Conservation (phyloP, 768 basidiomycete genomes). For the Psilocybe tampanensis region DNA sequence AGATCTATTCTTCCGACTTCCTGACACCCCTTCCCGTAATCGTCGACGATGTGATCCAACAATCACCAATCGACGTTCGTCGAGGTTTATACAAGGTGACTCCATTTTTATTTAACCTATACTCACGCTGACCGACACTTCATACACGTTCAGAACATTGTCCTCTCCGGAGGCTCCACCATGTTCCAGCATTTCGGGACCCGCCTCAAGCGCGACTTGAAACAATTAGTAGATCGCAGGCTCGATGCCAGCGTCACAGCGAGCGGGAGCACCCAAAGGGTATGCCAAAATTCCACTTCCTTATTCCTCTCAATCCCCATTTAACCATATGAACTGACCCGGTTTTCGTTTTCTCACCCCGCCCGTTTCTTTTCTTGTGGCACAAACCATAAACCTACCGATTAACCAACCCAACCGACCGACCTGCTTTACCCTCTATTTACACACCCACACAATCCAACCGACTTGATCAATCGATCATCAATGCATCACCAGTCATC, state of each 20-base stretch:
- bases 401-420: too few relatives aligned
- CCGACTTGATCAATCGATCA: neutral
- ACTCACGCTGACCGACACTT: neutral
- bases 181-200: slow-evolving; percentile 99
- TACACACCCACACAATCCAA: neutral
- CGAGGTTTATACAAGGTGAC: slow-evolving; percentile 92
- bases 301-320: neutral
- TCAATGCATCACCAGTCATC: slow-evolving; percentile 62
- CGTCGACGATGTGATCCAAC: slow-evolving; percentile 94
- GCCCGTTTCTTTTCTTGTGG: too few relatives aligned
- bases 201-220: slow-evolving; percentile 93
- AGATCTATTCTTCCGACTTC: slow-evolving; percentile 98
- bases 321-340: slow-evolving; percentile 9
- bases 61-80: slow-evolving; percentile 95
- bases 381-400: too few relatives aligned
- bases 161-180: slow-evolving; percentile 94
- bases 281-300: slow-evolving; percentile 29
- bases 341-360: neutral
- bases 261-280: slow-evolving; percentile 78
- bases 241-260: slow-evolving; percentile 75
- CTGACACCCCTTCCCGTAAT: slow-evolving; percentile 94
- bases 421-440: too few relatives aligned
- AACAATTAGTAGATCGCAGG: slow-evolving; percentile 89
- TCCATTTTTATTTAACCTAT: neutral
- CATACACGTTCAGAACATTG: slow-evolving; percentile 74